Evolutionary conservation across 2,329 filamentous ascomycete species (phyloP).

Genomic region (Colletotrichum orchidophilum): DNA sequence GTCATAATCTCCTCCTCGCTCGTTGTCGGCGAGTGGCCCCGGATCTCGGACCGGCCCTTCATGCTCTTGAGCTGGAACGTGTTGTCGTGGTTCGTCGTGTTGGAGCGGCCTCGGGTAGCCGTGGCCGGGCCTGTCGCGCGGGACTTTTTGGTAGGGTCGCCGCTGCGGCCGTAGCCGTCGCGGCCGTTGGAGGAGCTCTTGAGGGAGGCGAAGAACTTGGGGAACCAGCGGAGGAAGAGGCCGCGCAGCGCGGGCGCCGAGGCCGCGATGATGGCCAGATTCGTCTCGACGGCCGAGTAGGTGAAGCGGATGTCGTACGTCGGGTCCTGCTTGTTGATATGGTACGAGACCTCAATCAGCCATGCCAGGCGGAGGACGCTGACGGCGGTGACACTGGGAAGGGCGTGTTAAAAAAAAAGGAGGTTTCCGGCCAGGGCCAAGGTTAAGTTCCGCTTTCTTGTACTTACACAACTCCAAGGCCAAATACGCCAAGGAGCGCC

Average conservation of each 20-base stretch:
- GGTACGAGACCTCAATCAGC: constrained; percentile 29
- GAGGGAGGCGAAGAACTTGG: constrained; percentile 37
- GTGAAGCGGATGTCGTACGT: constrained; percentile 43
- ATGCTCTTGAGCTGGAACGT: constrained; percentile 32
- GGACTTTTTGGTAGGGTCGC: constrained; percentile 9
- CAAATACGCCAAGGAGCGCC: constrained; percentile 46
- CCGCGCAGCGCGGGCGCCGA: constrained; percentile 50
- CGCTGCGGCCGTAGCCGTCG: constrained; percentile 18
- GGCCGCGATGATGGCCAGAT: constrained; percentile 50
- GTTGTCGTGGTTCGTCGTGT: neutral
- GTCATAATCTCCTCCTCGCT: constrained; percentile 54
- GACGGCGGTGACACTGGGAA: constrained; percentile 26
- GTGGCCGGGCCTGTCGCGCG: constrained; percentile 13
- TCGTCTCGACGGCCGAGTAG: constrained; percentile 46
- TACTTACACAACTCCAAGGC: constrained; percentile 42
- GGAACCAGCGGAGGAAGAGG: constrained; percentile 43
- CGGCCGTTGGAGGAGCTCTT: constrained; percentile 33
- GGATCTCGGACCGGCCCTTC: constrained; percentile 46
- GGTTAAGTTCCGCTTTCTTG: no score
- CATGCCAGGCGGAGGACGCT: constrained; percentile 19
- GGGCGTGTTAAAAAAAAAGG: constrained; percentile 6
- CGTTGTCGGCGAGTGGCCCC: constrained; percentile 44
- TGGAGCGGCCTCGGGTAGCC: neutral
- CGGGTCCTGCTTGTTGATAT: constrained; percentile 35
- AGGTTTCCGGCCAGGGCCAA: no score